Conservation (phyloP, 2,329 filamentous ascomycete genomes). For the Pleoardoris graminearum region DNA sequence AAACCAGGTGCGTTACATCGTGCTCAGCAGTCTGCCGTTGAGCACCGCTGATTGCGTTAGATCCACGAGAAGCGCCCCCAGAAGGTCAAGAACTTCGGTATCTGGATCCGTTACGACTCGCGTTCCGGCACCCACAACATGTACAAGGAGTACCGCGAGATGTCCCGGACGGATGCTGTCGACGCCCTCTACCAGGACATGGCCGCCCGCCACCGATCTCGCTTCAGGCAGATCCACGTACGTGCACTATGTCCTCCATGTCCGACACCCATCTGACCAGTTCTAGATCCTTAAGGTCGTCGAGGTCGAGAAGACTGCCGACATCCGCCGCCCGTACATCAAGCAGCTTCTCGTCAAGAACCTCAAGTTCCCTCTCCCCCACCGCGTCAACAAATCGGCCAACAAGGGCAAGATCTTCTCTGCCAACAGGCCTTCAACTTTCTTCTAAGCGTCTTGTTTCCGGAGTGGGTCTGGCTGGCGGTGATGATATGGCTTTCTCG, state of each 20-base stretch:
- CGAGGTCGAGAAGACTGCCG: constrained; percentile 91
- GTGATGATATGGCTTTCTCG: constrained; percentile 46
- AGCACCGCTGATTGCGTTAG: constrained; percentile 52
- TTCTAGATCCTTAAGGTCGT: constrained; percentile 93
- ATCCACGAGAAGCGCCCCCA: constrained; percentile 98
- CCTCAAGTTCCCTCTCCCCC: constrained; percentile 98
- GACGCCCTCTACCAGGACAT: constrained; percentile 99
- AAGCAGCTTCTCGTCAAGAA: constrained; percentile 95
- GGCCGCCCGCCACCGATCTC: constrained; percentile 96
- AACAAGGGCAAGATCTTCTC: constrained; percentile 85
- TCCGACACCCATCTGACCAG: neutral
- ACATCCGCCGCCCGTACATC: constrained; percentile 98
- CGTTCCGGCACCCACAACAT: constrained; percentile 99
- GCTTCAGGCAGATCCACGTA: constrained; percentile 99
- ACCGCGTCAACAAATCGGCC: constrained; percentile 83
- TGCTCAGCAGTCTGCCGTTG: neutral
- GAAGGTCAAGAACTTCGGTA: constrained; percentile 99
- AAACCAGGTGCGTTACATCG: constrained; percentile 75
- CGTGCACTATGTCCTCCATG: too few relatives aligned
- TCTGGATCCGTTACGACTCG: constrained; percentile 99
- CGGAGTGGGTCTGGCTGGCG: constrained; percentile 45
- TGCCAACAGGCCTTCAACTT: constrained; percentile 91
- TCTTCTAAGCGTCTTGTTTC: constrained; percentile 73
- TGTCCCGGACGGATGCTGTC: constrained; percentile 93
- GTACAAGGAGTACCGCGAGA: constrained; percentile 99